phyloP scores from a whole-genome alignment of 1,284 basidiomycete species.

The Marasmius fiardii region DNA sequence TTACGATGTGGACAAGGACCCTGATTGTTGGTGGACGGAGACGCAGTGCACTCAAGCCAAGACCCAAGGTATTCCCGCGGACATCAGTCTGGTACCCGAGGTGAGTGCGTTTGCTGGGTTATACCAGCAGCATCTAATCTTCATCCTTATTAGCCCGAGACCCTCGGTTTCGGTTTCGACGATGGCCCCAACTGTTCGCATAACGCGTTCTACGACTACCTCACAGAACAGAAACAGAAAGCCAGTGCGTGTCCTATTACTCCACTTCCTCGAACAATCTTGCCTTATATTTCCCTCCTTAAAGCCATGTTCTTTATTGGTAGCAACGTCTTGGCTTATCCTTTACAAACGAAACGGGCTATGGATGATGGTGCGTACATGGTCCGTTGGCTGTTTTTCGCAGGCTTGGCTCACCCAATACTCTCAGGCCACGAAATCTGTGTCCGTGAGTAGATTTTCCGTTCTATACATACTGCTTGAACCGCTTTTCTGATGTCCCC shows the following conservation, averaged over 20 bases:
- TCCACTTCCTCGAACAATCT: neutral
- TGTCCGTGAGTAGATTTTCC: constrained; percentile 37
- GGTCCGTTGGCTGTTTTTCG: neutral
- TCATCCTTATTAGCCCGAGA: constrained; percentile 39
- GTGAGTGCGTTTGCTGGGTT: neutral
- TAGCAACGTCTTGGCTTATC: constrained; percentile 71
- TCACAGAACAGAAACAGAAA: constrained; percentile 62
- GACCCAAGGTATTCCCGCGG: neutral
- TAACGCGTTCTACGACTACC: constrained; percentile 60
- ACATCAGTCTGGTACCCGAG: neutral
- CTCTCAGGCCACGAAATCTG: constrained; percentile 57
- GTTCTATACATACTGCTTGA: neutral
- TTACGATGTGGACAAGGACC: neutral
- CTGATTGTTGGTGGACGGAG: constrained; percentile 1
- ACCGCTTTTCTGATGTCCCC: neutral
- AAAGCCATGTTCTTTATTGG: constrained; percentile 78
- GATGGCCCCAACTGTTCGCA: constrained; percentile 76
- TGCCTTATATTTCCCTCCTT: neutral
- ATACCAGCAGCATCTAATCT: neutral
- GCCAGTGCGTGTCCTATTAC: constrained; percentile 44
- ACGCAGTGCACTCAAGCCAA: neutral
- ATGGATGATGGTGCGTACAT: constrained; percentile 43
- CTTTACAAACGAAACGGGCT: constrained; percentile 65
- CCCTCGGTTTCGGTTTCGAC: constrained; percentile 63
- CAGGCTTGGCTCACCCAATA: neutral